phyloP scores from a whole-genome alignment of 2,329 filamentous ascomycete species.

The Colletotrichum spaethianum region DNA sequence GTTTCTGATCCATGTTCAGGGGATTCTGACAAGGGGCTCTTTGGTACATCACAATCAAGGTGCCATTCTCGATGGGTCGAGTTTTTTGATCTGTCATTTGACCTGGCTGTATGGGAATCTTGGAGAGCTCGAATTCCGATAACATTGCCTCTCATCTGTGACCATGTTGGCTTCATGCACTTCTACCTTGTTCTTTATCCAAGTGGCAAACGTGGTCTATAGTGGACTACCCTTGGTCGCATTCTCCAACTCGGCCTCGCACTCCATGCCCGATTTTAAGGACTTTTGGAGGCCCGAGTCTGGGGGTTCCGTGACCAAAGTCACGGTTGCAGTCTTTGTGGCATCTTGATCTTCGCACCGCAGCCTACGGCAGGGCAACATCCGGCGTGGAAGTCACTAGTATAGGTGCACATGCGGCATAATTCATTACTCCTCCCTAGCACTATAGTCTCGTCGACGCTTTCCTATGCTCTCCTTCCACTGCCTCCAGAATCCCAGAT shows the following conservation, averaged over 20 bases:
- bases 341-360: not conserved
- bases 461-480: not conserved
- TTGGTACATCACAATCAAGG: not conserved
- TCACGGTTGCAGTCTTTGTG: not conserved
- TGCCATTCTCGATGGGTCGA: not conserved
- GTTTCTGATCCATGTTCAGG: conserved; percentile 3
- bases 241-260: not conserved
- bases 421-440: not conserved
- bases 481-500: not conserved
- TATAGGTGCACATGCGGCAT: not conserved
- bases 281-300: not conserved
- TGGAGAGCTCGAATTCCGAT: not conserved
- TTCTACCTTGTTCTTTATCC: not conserved
- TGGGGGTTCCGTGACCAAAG: not conserved
- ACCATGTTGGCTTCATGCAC: not conserved
- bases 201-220: not conserved
- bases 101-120: not conserved
- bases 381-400: not conserved
- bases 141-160: not conserved
- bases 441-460: not conserved
- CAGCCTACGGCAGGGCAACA: not conserved
- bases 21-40: not conserved
- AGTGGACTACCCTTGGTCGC: not conserved
- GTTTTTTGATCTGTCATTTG: conserved; percentile 5
- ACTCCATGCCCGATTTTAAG: not conserved